Evolutionary conservation across 208 protist species (phyloP), one percentile per base, ranked within the genome.

Genomic region (Trypanosoma mega): DNA sequence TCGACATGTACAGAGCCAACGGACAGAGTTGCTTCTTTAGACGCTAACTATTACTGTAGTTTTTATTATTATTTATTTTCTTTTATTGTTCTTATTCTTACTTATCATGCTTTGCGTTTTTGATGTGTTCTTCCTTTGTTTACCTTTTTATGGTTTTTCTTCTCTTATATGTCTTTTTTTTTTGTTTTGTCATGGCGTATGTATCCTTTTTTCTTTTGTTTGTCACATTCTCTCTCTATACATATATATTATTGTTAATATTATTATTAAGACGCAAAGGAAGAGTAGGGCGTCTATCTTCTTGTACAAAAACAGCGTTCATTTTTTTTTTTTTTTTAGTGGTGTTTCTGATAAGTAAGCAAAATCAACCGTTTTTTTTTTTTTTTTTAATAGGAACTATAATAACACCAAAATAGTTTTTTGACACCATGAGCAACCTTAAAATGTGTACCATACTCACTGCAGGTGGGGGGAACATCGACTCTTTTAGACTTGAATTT

Each of bases 371-470:
- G 36, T 20, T 44, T 20, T 64, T 41, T 57, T 54, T 55, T 54
- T 34, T 54, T 31, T 54, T 18, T 11, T 61, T 46, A 20, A 61
- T 51, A 29, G 21, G 9, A 52, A n/a, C n/a, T n/a, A 11, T 47
- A 34, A 34, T 11, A 7, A 37, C 6, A 16, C 9, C 8, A 41
- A 23, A 8, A 44, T 34, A 50, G 9, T 61, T 18, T 51, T 52
- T 56, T 12, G 34, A 12, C 34, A 6, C 34, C 6, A 51, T 46
- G 48, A 20, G 20, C 31, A 29, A 12, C 1, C 24, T 47, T 20
- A 58, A 66, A 21, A 48, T 66, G 43, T 61, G 47, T 46, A 34
- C 62, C 6, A 33, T 68, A 14, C 30, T 68, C 23, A 33, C 43
- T 2, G 33, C 12, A 33, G 33, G 23, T 53, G 30, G 36, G 1